Evolutionary conservation across 805 yeast species (phyloP).

Genomic region (Candida broadrunensis): DNA sequence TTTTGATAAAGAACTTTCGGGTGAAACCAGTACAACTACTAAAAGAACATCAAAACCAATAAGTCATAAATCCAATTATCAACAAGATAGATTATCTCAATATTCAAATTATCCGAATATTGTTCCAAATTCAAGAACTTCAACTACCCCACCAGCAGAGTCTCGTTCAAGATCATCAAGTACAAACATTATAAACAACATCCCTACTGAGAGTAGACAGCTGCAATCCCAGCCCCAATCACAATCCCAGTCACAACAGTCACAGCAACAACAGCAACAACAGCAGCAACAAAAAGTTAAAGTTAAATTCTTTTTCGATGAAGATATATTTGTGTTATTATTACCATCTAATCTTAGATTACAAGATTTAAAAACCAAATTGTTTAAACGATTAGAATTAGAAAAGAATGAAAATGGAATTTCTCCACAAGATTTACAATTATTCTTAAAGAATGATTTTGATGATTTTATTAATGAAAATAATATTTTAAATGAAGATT

Average conservation of each 20-base stretch:
- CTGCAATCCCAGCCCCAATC: too few relatives aligned
- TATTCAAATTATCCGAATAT: constrained; percentile 31
- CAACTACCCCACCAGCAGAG: constrained; percentile 23
- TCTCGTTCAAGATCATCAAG: constrained; percentile 14
- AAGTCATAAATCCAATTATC: constrained; percentile 40
- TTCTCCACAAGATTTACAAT: constrained; percentile 18
- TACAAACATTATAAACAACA: constrained; percentile 12
- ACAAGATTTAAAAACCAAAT: constrained; percentile 49
- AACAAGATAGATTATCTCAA: constrained; percentile 52
- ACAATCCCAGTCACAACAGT: neutral
- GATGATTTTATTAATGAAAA: constrained; percentile 36
- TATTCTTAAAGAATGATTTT: constrained; percentile 40
- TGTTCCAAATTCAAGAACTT: constrained; percentile 3
- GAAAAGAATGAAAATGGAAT: constrained; percentile 20
- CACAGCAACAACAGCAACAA: constrained; percentile 16
- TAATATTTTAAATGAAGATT: constrained; percentile 23
- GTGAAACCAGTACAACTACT: constrained; percentile 11
- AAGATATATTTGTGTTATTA: constrained; percentile 74
- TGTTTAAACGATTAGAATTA: constrained; percentile 46
- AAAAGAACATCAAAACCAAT: constrained; percentile 32
- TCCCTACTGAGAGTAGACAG: constrained; percentile 17
- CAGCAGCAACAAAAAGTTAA: constrained; percentile 41
- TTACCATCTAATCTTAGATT: constrained; percentile 47
- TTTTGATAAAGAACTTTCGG: constrained; percentile 53
- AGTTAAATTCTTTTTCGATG: constrained; percentile 73